A percentile compares a stretch with the other conserved stretches of the same genome.
Conservation (phyloP, 352 stramenopile species). For the Phytophthora brassicae region DNA sequence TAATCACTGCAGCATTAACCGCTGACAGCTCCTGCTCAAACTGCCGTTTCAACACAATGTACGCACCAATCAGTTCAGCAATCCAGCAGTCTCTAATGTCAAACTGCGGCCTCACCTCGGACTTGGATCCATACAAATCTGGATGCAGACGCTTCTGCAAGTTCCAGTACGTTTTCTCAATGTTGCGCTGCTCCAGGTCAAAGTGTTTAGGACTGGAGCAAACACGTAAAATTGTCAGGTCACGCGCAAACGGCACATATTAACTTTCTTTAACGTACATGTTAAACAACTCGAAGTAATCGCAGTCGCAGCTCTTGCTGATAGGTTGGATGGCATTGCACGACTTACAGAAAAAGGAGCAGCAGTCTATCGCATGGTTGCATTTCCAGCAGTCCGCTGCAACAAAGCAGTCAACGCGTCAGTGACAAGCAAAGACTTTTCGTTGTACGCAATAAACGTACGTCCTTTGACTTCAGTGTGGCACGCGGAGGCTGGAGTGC, state of each 20-base stretch:
- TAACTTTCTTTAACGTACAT: conserved; percentile 42
- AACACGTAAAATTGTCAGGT: conserved; percentile 11
- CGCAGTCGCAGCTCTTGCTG: conserved; percentile 62
- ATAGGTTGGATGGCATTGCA: conserved; percentile 84
- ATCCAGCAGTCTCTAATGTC: background rate
- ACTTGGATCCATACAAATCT: conserved; percentile 86
- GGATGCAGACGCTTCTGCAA: conserved; percentile 85
- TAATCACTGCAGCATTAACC: conserved; percentile 78
- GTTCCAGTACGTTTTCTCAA: conserved; percentile 88
- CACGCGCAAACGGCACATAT: conserved; percentile 1
- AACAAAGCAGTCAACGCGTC: conserved; percentile 17
- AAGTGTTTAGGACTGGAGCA: conserved; percentile 72
- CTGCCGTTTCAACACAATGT: conserved; percentile 25
- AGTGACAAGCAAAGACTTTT: background rate
- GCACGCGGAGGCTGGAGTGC: conserved; percentile 9
- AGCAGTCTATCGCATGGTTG: conserved; percentile 79
- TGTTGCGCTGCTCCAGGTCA: conserved; percentile 73
- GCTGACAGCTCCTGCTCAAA: conserved; percentile 82
- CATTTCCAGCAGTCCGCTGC: conserved; percentile 80
- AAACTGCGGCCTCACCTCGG: conserved; percentile 46
- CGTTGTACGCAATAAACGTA: conserved; percentile 16
- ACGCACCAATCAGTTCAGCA: background rate
- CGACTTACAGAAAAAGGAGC: conserved; percentile 79
- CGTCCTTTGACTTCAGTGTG: conserved; percentile 19
- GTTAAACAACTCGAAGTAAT: conserved; percentile 89